Evolutionary conservation across 2,329 filamentous ascomycete genomes (phyloP).

Genomic region (Xylariomycetidae sp.): DNA sequence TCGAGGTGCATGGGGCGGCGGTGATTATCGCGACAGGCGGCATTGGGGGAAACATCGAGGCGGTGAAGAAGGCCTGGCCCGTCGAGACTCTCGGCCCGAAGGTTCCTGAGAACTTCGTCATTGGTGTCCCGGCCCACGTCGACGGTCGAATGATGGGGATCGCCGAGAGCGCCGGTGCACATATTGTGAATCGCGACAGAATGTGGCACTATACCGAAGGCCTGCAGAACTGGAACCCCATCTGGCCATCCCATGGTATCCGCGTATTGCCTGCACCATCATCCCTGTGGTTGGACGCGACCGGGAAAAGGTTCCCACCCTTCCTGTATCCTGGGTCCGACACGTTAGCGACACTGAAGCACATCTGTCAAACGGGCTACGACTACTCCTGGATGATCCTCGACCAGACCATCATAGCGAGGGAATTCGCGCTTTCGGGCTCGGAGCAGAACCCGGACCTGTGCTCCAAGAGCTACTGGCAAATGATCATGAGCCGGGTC

Average conservation of each 20-base stretch:
- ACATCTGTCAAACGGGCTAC: conserved; percentile 57
- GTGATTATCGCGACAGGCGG: conserved; percentile 54
- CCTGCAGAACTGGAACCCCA: conserved; percentile 56
- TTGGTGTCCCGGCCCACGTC: conserved; percentile 60
- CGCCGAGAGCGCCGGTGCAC: conserved; percentile 46
- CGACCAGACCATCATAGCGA: conserved; percentile 53
- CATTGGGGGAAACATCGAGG: conserved; percentile 58
- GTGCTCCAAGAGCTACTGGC: conserved; percentile 51
- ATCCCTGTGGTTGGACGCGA: conserved; percentile 59
- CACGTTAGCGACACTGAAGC: conserved; percentile 52
- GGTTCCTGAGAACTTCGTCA: conserved; percentile 51
- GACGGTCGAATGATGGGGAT: conserved; percentile 60
- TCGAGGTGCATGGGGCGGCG: conserved; percentile 49
- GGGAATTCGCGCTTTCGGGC: conserved; percentile 58
- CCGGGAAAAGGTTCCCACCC: conserved; percentile 52
- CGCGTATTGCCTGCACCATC: conserved; percentile 57
- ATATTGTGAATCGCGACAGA: conserved; percentile 55
- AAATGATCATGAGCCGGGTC: conserved; percentile 44
- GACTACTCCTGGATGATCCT: conserved; percentile 62
- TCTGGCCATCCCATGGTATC: conserved; percentile 59
- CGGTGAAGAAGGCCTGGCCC: conserved; percentile 55
- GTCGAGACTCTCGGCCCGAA: conserved; percentile 51
- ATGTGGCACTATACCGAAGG: conserved; percentile 67
- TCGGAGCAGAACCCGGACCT: conserved; percentile 61
- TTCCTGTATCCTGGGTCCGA: conserved; percentile 54